These are phyloP conservation scores for Neonectria coccinea DNA, from an alignment of 2,329 filamentous ascomycete species.

Conservation along the genomic window DNA sequence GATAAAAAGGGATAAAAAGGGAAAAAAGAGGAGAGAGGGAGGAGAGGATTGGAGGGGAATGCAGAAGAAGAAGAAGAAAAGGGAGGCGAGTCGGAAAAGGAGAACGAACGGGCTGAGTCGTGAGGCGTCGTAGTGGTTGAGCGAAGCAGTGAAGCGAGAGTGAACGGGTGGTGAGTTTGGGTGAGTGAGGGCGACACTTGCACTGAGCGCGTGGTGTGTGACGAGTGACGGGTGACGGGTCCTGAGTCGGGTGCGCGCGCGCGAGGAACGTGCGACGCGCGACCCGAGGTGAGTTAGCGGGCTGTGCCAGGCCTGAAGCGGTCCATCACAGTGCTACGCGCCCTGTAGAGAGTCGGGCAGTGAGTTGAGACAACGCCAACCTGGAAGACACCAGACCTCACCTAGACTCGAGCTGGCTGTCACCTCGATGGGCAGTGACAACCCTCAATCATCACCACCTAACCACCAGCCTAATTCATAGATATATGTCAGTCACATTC, in stretches of 20 bases:
- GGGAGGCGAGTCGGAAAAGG: conserved; percentile 13
- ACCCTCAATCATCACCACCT: background rate
- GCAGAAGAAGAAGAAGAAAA: conserved; percentile 9
- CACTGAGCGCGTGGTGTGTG: conserved; percentile 15
- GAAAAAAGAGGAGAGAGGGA: conserved; percentile 14
- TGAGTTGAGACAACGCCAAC: too few relatives aligned
- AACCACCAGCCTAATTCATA: too few relatives aligned
- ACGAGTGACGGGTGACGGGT: background rate
- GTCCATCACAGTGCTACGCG: background rate
- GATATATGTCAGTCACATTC: background rate
- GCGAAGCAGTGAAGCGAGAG: background rate
- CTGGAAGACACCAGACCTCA: too few relatives aligned
- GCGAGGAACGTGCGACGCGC: conserved; percentile 8
- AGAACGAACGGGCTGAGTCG: conserved; percentile 10
- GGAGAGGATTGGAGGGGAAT: conserved; percentile 6
- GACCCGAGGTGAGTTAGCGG: background rate
- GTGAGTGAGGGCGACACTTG: background rate
- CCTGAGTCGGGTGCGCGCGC: background rate
- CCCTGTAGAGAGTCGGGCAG: background rate
- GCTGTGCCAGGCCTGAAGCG: conserved; percentile 2
- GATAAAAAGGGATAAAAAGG: background rate
- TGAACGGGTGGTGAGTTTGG: background rate
- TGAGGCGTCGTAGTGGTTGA: conserved; percentile 16
- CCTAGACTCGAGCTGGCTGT: too few relatives aligned
- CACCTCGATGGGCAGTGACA: too few relatives aligned